A percentile compares a stretch with the other conserved stretches of the same genome.
Conservation (phyloP, 2,329 filamentous ascomycete species). For the Colletotrichum paranaense region DNA sequence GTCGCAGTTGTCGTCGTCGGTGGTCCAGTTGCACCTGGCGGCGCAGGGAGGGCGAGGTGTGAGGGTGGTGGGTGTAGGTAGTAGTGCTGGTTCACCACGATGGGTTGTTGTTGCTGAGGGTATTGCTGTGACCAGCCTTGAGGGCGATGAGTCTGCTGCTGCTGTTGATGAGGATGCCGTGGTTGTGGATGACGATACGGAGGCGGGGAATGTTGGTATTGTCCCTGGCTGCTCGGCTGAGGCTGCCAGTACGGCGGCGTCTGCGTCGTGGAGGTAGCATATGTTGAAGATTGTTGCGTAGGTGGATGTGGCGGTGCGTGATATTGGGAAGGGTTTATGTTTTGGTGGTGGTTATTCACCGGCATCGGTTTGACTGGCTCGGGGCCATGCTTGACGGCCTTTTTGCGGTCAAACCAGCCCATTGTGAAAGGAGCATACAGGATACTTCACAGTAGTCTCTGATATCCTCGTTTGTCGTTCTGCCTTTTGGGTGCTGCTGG, state of each 20-base stretch:
- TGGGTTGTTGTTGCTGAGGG: conserved; percentile 44
- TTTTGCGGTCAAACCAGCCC: conserved; percentile 45
- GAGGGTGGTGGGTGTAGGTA: conserved; percentile 48
- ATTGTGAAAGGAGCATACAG: conserved; percentile 35
- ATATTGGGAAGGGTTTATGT: neutral
- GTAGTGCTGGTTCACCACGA: conserved; percentile 65
- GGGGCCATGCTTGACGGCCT: conserved; percentile 38
- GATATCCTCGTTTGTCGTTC: neutral
- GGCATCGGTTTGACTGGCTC: conserved; percentile 3
- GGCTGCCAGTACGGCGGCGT: conserved; percentile 21
- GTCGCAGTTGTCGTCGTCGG: conserved; percentile 4
- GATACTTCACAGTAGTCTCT: too few relatives aligned
- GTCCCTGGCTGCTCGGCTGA: conserved; percentile 12
- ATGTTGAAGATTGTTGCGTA: conserved; percentile 4
- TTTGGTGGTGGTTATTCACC: conserved; percentile 36
- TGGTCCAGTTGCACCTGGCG: neutral
- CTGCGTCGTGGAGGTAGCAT: conserved; percentile 22
- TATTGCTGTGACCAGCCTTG: conserved; percentile 37
- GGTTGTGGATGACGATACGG: conserved; percentile 22
- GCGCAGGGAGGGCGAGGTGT: conserved; percentile 10
- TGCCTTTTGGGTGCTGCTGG: neutral
- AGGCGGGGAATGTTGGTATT: conserved; percentile 10
- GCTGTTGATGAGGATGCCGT: conserved; percentile 24
- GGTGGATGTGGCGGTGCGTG: conserved; percentile 22
- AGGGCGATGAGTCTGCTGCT: conserved; percentile 38